Evolutionary conservation across 2,329 filamentous ascomycete genomes (phyloP), one percentile per base, ranked within the genome.

Genomic region (Alternaria arbusti): DNA sequence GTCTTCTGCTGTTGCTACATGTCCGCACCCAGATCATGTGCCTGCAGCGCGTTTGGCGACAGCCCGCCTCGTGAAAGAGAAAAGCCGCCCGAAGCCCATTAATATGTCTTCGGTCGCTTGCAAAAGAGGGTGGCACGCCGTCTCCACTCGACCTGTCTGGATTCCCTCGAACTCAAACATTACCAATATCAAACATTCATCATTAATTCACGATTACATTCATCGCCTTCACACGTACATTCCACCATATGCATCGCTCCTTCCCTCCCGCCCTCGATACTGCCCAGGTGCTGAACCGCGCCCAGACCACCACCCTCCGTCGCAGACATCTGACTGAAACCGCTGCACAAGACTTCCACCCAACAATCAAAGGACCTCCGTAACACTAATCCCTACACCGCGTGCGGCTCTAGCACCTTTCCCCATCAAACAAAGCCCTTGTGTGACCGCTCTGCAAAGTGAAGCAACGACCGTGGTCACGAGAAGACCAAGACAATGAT

Each of bases 41-140:
- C 20, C 20, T 51, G 49, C 17, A 17, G 17, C 28, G 49, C 49
- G 11, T 51, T n/a, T 51, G 17, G 49, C 49, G 65, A 66, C 63
- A 66, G 64, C 71, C 63, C 69, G 69, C 63, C 70, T 63, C 23
- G 59, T 56, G 65, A 69, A 71, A 63, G 45, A 62, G 51, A 50
- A 40, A 65, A 63, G 64, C 61, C 68, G 69, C 69, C 65, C 71
- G 58, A 68, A 64, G 65, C 70, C 70, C 68, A 62, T 71, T 72
- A 67, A 71, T 72, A 70, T 68, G 62, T 64, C 64, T 63, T 59
- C 61, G 51, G 66, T 67, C 61, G 66, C 65, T 69, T 70, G 65
- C 63, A 52, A 60, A 40, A 61, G 47, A 60, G 58, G 50, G 56
- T 55, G 40, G 25, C 40, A 23, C 17, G 36, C 52, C 23, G 17